Evolutionary conservation across 345 rosid species (phyloP).

Genomic region (Iberis pinnata): DNA sequence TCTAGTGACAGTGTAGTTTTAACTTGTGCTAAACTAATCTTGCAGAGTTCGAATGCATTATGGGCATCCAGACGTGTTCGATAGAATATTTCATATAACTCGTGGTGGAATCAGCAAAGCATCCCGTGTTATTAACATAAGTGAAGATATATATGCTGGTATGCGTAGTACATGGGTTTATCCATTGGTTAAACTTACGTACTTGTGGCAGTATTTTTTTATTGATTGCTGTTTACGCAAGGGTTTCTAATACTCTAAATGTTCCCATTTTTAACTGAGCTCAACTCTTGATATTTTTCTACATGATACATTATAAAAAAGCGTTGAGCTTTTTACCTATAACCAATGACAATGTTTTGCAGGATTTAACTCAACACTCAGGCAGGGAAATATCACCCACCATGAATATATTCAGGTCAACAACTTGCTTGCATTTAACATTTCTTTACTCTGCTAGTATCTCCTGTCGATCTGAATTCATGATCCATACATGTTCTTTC

Average conservation of each 20-base stretch:
- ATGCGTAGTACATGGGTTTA: slow-evolving; percentile 11
- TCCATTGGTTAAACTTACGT: not conserved
- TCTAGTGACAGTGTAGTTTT: slow-evolving; percentile 14
- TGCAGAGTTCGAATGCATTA: slow-evolving; percentile 99
- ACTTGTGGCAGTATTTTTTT: not conserved
- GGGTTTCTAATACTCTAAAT: slow-evolving; percentile 1
- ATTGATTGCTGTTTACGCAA: not conserved
- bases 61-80: slow-evolving; percentile 99
- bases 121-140: slow-evolving; percentile 90
- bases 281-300: not conserved
- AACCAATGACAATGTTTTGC: slow-evolving; percentile 25
- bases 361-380: slow-evolving; percentile 96
- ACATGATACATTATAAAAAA: slow-evolving; percentile 1
- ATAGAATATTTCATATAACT: slow-evolving; percentile 85
- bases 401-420: slow-evolving; percentile 94
- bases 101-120: slow-evolving; percentile 99
- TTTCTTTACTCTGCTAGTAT: slow-evolving; percentile 13
- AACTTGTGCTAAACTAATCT: slow-evolving; percentile 22
- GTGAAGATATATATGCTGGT: slow-evolving; percentile 99
- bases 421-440: slow-evolving; percentile 14
- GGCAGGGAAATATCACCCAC: slow-evolving; percentile 96
- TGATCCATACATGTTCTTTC: slow-evolving; percentile 21
- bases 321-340: slow-evolving; percentile 8
- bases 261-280: not conserved
- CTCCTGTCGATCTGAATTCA: slow-evolving; percentile 7